Percentiles rank a stretch among this genome's conserved stretches.
Conservation (phyloP, 257 asterid genomes). For the Thymus mandschuricus region DNA sequence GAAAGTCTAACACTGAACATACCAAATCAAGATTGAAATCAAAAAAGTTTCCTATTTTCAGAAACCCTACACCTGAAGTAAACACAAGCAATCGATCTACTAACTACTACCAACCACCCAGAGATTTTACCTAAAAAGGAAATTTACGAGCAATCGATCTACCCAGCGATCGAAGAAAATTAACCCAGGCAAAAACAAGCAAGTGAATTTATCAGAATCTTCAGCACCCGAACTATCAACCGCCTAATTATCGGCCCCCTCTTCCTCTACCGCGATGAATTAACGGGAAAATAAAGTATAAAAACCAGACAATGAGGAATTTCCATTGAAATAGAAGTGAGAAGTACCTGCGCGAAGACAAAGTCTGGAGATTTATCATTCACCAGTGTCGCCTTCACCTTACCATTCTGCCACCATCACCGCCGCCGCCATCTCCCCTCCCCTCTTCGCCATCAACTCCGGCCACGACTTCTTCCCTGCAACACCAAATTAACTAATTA, state of each 20-base stretch:
- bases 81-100: background rate
- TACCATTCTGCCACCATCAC: too few relatives aligned
- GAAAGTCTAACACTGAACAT: conserved; percentile 1
- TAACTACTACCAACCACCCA: background rate
- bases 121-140: background rate
- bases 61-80: conserved; percentile 22
- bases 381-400: too few relatives aligned
- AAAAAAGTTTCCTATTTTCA: background rate
- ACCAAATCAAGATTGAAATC: conserved; percentile 1
- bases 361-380: too few relatives aligned
- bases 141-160: background rate
- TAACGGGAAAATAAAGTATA: too few relatives aligned
- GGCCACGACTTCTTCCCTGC: too few relatives aligned
- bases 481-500: too few relatives aligned
- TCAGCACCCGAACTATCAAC: background rate
- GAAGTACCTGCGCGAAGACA: too few relatives aligned
- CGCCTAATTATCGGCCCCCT: background rate
- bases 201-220: conserved; percentile 7
- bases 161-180: background rate
- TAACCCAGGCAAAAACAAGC: background rate
- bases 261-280: too few relatives aligned
- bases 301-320: too few relatives aligned
- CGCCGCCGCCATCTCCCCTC: too few relatives aligned
- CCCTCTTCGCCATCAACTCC: too few relatives aligned
- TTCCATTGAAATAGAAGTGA: too few relatives aligned